These are phyloP conservation scores for Leccinum subtestaceum DNA, from an alignment of 768 basidiomycete genomes.

Conservation along the genomic window DNA sequence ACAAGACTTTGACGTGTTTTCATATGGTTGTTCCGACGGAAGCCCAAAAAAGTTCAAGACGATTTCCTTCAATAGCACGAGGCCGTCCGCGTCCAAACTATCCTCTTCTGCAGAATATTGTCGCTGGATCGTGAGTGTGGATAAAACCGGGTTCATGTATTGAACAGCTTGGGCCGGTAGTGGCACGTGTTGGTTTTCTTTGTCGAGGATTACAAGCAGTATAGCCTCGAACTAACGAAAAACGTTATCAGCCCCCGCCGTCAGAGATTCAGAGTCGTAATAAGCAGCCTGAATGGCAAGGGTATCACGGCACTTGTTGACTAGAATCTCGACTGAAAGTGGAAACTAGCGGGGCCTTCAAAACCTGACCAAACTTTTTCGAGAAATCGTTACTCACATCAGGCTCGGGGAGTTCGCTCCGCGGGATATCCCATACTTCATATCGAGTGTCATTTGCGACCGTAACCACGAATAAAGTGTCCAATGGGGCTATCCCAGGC, in stretches of 20 bases:
- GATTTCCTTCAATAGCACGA: conserved; percentile 12
- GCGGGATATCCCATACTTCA: conserved; percentile 23
- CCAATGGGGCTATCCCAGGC: conserved; percentile 24
- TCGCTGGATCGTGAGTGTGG: neutral
- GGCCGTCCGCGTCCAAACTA: neutral
- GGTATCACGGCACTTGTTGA: conserved; percentile 19
- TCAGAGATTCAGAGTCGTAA: conserved; percentile 18
- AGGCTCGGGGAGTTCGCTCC: conserved; percentile 31
- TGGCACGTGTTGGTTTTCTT: conserved; percentile 1
- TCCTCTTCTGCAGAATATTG: neutral
- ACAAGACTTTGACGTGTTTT: conserved; percentile 38
- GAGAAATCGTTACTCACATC: conserved; percentile 23
- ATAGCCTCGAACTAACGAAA: conserved; percentile 24
- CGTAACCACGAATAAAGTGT: conserved; percentile 32
- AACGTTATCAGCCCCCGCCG: conserved; percentile 17
- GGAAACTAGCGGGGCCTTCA: conserved; percentile 17
- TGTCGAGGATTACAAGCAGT: conserved; percentile 18
- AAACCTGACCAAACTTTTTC: neutral
- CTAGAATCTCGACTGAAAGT: conserved; percentile 25
- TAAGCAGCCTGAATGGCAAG: conserved; percentile 24
- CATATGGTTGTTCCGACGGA: conserved; percentile 11
- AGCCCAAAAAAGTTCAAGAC: conserved; percentile 21
- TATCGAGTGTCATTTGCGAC: conserved; percentile 21
- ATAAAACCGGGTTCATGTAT: neutral
- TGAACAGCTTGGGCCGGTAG: neutral